These are phyloP conservation scores for Colletotrichum sp. DNA, from an alignment of 2,329 filamentous ascomycete genomes.

Conservation along the genomic window DNA sequence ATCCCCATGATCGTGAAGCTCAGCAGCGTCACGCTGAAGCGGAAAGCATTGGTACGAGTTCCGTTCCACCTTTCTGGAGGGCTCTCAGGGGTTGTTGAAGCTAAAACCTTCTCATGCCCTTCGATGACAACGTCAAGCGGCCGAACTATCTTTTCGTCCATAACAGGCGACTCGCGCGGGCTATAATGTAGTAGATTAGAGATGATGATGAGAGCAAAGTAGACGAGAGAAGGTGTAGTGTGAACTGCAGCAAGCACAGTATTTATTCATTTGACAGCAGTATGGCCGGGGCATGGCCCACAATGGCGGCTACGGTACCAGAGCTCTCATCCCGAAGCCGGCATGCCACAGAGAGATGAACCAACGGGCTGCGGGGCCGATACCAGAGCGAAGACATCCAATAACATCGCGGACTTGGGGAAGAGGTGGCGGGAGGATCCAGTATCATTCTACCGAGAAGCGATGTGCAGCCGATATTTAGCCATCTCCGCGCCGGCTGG, in stretches of 20 bases:
- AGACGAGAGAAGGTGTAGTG: background rate
- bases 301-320: background rate
- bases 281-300: background rate
- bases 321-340: background rate
- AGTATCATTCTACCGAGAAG: background rate
- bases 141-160: background rate
- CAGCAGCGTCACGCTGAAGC: constrained; percentile 64
- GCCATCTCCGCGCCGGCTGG: background rate
- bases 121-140: background rate
- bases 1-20: constrained; percentile 70
- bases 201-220: background rate
- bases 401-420: background rate
- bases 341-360: background rate
- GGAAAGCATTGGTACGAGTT: constrained; percentile 61
- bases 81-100: background rate
- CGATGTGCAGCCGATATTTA: background rate
- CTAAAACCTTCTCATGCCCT: background rate
- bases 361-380: background rate
- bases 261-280: background rate
- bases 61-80: constrained; percentile 67
- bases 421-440: background rate
- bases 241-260: background rate
- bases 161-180: background rate
- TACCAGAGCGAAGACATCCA: background rate
- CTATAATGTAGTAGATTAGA: background rate